Evolutionary conservation across 306 rosid genomes (phyloP).

Genomic region (Ormosia semicastrata): DNA sequence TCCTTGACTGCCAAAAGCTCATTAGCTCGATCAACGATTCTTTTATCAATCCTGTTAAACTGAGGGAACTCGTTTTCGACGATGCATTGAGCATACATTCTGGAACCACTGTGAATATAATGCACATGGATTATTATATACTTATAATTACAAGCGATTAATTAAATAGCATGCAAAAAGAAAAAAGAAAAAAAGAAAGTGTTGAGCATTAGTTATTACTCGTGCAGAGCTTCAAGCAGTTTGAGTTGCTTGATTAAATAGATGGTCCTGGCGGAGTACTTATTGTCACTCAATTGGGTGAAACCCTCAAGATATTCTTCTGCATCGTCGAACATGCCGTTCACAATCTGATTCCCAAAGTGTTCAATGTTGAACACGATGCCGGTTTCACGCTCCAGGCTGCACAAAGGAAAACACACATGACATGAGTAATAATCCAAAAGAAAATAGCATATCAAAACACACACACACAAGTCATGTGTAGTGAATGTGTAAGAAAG

Average conservation of each 20-base stretch:
- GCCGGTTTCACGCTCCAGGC: slow-evolving; percentile 3
- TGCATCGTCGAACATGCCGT: slow-evolving; percentile 8
- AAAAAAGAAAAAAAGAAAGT: not conserved
- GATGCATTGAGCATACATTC: not conserved
- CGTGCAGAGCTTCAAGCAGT: slow-evolving; percentile 8
- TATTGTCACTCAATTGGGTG: slow-evolving; percentile 20
- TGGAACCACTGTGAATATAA: not conserved
- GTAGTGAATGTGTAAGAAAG: not conserved
- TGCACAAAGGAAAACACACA: not conserved
- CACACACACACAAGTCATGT: no score
- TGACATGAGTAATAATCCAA: no score
- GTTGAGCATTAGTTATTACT: not conserved
- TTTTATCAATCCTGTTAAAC: not conserved
- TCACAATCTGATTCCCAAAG: not conserved
- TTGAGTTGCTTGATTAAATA: slow-evolving; percentile 25
- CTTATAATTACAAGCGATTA: not conserved
- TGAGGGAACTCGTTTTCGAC: not conserved
- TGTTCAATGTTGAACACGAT: not conserved
- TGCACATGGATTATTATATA: not conserved
- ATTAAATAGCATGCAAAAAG: not conserved
- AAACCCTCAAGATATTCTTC: slow-evolving; percentile 23
- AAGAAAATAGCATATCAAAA: no score
- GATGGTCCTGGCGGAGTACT: not conserved
- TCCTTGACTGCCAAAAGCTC: not conserved
- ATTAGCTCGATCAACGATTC: not conserved